These are phyloP conservation scores for Cercospora sp. DNA, from an alignment of 2,329 filamentous ascomycete genomes.

Conservation along the genomic window DNA sequence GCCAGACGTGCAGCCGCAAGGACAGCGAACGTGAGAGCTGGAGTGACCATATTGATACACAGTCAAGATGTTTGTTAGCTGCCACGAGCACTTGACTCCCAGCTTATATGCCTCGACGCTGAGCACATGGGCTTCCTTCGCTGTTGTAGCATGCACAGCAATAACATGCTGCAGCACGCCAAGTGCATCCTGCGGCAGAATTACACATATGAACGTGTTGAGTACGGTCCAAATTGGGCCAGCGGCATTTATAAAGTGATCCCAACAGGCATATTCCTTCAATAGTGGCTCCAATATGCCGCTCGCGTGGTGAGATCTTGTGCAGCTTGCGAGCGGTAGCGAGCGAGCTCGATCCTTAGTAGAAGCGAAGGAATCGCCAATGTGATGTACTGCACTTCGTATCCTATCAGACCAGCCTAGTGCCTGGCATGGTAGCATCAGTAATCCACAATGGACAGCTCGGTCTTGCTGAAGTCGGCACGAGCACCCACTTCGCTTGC, in stretches of 20 bases:
- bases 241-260: not conserved
- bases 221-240: not conserved
- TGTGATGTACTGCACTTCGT: not conserved
- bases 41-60: not conserved
- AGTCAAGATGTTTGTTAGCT: not conserved
- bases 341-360: not conserved
- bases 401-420: not conserved
- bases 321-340: not conserved
- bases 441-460: not conserved
- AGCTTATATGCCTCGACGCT: not conserved
- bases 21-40: not conserved
- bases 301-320: not conserved
- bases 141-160: not conserved
- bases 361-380: not conserved
- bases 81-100: not conserved
- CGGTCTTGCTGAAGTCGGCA: not conserved
- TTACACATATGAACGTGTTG: not conserved
- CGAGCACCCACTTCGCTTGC: not conserved
- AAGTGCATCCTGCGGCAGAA: not conserved
- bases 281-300: not conserved
- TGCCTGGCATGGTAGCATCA: not conserved
- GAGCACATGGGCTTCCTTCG: not conserved
- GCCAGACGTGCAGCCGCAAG: not conserved
- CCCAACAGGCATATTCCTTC: not conserved
- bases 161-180: not conserved